These are phyloP conservation scores for Flueggea neowawraea DNA, from an alignment of 441 rosid species.

Conservation along the genomic window DNA sequence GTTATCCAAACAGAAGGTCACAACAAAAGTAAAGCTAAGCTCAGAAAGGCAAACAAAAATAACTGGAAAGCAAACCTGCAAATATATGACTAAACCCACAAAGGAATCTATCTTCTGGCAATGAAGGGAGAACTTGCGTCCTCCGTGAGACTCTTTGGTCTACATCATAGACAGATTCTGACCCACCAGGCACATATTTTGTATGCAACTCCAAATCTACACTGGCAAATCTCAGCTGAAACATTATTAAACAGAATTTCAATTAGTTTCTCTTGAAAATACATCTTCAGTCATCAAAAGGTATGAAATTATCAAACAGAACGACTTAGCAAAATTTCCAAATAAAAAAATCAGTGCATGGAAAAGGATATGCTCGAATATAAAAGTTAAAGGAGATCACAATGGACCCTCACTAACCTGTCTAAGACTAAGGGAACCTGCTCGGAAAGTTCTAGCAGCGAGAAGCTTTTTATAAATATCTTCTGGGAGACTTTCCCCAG, in stretches of 20 bases:
- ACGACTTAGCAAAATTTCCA: not conserved
- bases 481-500: conserved; percentile 85
- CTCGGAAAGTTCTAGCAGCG: conserved; percentile 91
- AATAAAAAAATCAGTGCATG: not conserved
- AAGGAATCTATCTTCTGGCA: conserved; percentile 87
- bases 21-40: not conserved
- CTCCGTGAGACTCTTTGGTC: conserved; percentile 62
- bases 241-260: conserved; percentile 9
- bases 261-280: too few species aligned
- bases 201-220: conserved; percentile 87
- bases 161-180: conserved; percentile 77
- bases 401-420: conserved; percentile 39
- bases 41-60: too few species aligned
- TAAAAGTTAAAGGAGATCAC: not conserved
- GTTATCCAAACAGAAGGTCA: conserved; percentile 1
- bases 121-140: conserved; percentile 77
- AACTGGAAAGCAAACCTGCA: conserved; percentile 50
- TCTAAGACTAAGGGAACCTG: conserved; percentile 88
- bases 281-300: not conserved
- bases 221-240: conserved; percentile 72
- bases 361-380: not conserved
- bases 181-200: conserved; percentile 60
- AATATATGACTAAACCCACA: conserved; percentile 88
- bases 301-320: too few species aligned
- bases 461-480: conserved; percentile 83